Evolutionary conservation across 179 eudicot species (phyloP).

Genomic region (Heliamphora pulchella): DNA sequence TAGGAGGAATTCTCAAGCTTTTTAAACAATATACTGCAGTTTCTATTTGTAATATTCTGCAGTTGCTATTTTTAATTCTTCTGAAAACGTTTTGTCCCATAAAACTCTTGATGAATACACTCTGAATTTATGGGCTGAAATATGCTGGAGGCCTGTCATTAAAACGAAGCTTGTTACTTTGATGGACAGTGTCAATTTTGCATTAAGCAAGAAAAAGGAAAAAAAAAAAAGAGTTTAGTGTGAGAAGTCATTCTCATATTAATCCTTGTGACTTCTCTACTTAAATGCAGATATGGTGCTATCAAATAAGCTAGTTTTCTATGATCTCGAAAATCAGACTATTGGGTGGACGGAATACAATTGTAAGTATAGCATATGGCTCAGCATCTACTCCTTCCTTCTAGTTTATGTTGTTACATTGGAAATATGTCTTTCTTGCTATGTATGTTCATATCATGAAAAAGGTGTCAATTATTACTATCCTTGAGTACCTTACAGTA

Average conservation of each 20-base stretch:
- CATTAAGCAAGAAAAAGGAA: not conserved
- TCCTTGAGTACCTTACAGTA: not conserved
- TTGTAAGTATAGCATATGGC: constrained; percentile 42
- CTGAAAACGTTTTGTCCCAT: not conserved
- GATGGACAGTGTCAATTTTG: not conserved
- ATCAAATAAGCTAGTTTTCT: constrained; percentile 61
- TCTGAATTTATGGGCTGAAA: constrained; percentile 1
- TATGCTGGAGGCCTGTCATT: not conserved
- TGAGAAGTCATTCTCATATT: not conserved
- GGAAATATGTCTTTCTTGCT: not conserved
- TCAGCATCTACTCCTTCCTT: not conserved
- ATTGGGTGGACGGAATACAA: constrained; percentile 83
- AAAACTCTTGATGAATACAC: constrained; percentile 2
- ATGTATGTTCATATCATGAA: not conserved
- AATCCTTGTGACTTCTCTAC: not conserved
- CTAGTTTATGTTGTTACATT: not conserved
- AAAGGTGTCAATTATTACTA: not conserved
- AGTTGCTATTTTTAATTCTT: not conserved
- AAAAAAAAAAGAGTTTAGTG: not conserved
- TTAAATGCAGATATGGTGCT: constrained; percentile 63
- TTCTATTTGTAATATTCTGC: not conserved
- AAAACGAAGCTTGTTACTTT: not conserved
- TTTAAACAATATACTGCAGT: too few species aligned
- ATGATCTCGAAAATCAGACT: constrained; percentile 61
- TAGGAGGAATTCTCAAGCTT: too few species aligned